phyloP scores from a whole-genome alignment of 2,329 filamentous ascomycete genomes.

The Neobulgaria alba region DNA sequence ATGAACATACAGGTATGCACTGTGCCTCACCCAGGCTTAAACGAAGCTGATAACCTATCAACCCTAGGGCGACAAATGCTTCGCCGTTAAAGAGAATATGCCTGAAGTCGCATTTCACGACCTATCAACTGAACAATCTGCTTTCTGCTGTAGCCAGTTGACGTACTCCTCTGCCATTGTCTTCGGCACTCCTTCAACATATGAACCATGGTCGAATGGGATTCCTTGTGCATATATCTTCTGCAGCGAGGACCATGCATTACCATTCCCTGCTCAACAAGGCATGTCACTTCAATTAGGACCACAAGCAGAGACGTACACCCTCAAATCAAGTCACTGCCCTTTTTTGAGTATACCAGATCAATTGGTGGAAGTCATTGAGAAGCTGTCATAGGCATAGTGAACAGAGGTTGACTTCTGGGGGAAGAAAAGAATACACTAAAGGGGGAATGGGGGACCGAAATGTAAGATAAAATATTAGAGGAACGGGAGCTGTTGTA shows the following conservation, averaged over 20 bases:
- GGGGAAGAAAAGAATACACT: too few relatives aligned
- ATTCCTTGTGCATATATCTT: slow-evolving; percentile 17
- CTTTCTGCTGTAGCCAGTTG: slow-evolving; percentile 1
- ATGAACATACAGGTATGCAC: slow-evolving; percentile 13
- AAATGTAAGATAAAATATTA: too few relatives aligned
- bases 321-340: slow-evolving; percentile 14
- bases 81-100: neutral
- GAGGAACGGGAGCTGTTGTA: too few relatives aligned
- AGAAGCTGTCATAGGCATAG: slow-evolving; percentile 1
- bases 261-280: slow-evolving; percentile 10
- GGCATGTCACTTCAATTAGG: slow-evolving; percentile 12
- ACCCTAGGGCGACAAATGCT: slow-evolving; percentile 13
- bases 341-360: slow-evolving; percentile 14
- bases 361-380: slow-evolving; percentile 11
- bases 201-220: slow-evolving; percentile 14
- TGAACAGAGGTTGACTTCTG: too few relatives aligned
- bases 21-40: neutral
- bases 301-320: slow-evolving; percentile 7
- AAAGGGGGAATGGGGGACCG: too few relatives aligned
- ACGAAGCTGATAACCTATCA: neutral
- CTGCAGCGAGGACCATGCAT: slow-evolving; percentile 12
- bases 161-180: slow-evolving; percentile 8
- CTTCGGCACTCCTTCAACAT: slow-evolving; percentile 13
- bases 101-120: slow-evolving; percentile 10
- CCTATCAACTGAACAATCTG: slow-evolving; percentile 8